Conservation (phyloP, 2,329 filamentous ascomycete species). For the Penicillium carneum region DNA sequence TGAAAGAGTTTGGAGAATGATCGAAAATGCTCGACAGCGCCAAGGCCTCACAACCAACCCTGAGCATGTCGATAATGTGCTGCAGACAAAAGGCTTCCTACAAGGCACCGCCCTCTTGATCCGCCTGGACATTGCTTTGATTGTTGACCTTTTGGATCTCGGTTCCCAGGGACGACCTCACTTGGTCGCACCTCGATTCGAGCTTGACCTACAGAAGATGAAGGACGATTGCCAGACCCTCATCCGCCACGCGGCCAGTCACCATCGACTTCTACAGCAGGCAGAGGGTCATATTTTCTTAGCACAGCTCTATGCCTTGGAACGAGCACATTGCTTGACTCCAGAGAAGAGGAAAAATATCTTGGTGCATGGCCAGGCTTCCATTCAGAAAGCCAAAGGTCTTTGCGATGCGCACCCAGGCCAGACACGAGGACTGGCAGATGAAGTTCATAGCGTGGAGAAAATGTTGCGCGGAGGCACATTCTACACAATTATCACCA, state of each 20-base stretch:
- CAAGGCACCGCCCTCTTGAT: constrained; percentile 57
- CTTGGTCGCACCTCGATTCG: not conserved
- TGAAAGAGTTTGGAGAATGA: constrained; percentile 45
- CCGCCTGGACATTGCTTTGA: constrained; percentile 58
- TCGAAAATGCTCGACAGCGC: constrained; percentile 43
- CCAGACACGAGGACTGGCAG: constrained; percentile 47
- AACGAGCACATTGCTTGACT: constrained; percentile 34
- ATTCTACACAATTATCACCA: constrained; percentile 60
- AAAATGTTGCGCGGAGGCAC: constrained; percentile 56
- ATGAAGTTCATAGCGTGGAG: constrained; percentile 58
- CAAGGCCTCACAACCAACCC: constrained; percentile 35
- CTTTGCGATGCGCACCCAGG: constrained; percentile 38
- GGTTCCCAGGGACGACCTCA: constrained; percentile 24
- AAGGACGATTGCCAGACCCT: constrained; percentile 53
- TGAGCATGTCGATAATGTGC: constrained; percentile 39
- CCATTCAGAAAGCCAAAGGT: constrained; percentile 36
- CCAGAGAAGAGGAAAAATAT: constrained; percentile 5
- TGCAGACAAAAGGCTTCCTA: constrained; percentile 51
- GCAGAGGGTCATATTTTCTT: constrained; percentile 61
- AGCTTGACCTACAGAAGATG: constrained; percentile 43
- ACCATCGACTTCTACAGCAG: constrained; percentile 53
- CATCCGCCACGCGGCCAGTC: constrained; percentile 47
- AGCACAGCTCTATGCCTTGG: constrained; percentile 58
- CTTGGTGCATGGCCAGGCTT: constrained; percentile 12
- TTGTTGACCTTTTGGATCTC: constrained; percentile 54